Evolutionary conservation across 2,329 filamentous ascomycete genomes (phyloP).

Genomic region (Colletotrichum echinochloae): DNA sequence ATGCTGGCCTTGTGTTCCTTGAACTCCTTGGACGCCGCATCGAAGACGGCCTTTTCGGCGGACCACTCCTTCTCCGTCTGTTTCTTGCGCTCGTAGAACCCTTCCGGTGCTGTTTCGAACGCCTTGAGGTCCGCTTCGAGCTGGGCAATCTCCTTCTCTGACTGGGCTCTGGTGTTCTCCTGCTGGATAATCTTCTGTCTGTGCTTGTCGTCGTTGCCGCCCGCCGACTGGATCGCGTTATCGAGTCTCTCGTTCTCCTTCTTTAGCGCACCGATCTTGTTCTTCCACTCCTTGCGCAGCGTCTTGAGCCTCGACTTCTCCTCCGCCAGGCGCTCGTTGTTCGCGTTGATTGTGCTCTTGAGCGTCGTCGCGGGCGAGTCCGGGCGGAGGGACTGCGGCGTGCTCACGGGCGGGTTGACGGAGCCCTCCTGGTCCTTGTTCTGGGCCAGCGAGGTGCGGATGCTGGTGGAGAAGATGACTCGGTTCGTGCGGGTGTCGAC

Average conservation of each 20-base stretch:
- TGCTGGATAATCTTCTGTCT: constrained; percentile 81
- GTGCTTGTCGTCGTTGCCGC: constrained; percentile 81
- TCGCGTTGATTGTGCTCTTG: constrained; percentile 79
- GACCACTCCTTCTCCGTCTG: constrained; percentile 65
- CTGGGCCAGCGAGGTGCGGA: constrained; percentile 72
- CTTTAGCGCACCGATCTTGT: constrained; percentile 72
- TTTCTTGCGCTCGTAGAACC: constrained; percentile 69
- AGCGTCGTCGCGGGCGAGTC: constrained; percentile 83
- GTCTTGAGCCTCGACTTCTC: constrained; percentile 77
- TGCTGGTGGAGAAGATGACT: constrained; percentile 77
- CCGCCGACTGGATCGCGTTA: constrained; percentile 74
- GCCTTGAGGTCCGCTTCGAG: constrained; percentile 72
- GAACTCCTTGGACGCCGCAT: constrained; percentile 65
- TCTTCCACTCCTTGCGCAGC: constrained; percentile 80
- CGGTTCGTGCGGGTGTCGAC: constrained; percentile 74
- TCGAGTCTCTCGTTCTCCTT: constrained; percentile 80
- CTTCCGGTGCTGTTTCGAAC: constrained; percentile 72
- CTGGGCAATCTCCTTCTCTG: constrained; percentile 66
- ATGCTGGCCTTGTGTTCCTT: constrained; percentile 70
- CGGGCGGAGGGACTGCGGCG: constrained; percentile 74
- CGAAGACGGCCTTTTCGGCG: constrained; percentile 69
- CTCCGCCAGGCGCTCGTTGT: constrained; percentile 77
- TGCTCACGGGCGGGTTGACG: constrained; percentile 50
- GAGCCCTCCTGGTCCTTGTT: constrained; percentile 54
- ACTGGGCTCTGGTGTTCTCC: constrained; percentile 77